Percentiles rank a stretch among this genome's conserved stretches.
Conservation (phyloP, 768 basidiomycete genomes). For the Cystobasidium tubakii region DNA sequence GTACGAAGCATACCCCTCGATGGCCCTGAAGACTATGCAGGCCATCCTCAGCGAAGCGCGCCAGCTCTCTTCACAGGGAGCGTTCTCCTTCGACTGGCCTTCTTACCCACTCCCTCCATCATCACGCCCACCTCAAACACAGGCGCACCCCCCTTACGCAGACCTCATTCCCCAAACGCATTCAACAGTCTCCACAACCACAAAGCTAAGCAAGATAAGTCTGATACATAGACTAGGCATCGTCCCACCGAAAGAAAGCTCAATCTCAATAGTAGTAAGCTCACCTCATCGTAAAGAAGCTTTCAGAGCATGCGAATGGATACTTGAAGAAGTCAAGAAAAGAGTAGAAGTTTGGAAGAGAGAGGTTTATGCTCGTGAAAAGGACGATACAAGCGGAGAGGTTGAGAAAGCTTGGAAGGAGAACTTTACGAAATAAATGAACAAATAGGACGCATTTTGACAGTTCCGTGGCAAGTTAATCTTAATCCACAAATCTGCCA, state of each 20-base stretch:
- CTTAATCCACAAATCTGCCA: no score
- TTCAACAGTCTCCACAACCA: conserved; percentile 8
- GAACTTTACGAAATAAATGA: conserved; percentile 40
- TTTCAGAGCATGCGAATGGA: conserved; percentile 69
- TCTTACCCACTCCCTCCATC: background rate
- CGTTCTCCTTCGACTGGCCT: conserved; percentile 27
- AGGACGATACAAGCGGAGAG: conserved; percentile 49
- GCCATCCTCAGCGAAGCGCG: conserved; percentile 41
- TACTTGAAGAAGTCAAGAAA: conserved; percentile 78
- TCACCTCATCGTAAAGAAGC: conserved; percentile 75
- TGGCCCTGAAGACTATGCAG: conserved; percentile 44
- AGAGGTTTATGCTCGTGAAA: conserved; percentile 69
- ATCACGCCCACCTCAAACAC: background rate
- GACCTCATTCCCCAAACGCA: conserved; percentile 2
- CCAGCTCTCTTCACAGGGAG: conserved; percentile 11
- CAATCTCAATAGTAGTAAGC: conserved; percentile 56
- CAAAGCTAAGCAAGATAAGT: conserved; percentile 56
- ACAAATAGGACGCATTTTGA: no score
- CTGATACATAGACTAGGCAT: conserved; percentile 64
- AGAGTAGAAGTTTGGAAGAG: conserved; percentile 86
- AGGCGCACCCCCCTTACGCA: background rate
- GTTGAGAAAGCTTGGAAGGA: conserved; percentile 45
- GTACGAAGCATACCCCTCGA: conserved; percentile 46
- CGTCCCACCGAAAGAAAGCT: conserved; percentile 72
- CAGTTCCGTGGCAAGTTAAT: no score